Evolutionary conservation across 805 yeast genomes (phyloP), one percentile per base, ranked within the genome.

Genomic region (Schizosaccharomyces japonicus): DNA sequence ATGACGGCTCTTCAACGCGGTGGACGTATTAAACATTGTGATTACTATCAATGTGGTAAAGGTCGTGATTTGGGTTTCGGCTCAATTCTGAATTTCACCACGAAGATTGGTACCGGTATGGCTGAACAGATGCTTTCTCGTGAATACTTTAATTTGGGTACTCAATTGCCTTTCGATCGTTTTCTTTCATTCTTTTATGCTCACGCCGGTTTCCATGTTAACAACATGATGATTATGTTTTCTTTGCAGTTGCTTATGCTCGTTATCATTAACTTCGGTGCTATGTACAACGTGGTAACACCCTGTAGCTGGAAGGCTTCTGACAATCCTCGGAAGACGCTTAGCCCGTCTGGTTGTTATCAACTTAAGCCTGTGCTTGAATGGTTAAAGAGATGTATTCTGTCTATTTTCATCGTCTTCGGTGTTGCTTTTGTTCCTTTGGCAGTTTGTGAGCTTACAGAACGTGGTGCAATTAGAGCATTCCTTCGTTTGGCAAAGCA

Each of bases 61-160:
- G 96, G 96, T 0, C 70, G 96, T 60, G 96, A 87, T 65, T 65
- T 87, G 49, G 96, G 96, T 2, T 87, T 87, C 63, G 79, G 84
- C 1, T 81, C 95, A 0, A 84, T 87, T 53, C 66, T 87, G 54
- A 87, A 85, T 58, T 87, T 87, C 65, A 87, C 95, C 0, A 79
- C 94, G 2, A 87, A 87, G 63, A 87, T 87, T 59, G 96, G 96
- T 2, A 90, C 94, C 36, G 96, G 96, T 47, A 87, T 87, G 96
- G 96, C 96, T 5, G 96, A 87, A 59, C 96, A 87, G 60, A 71
- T 85, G 60, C 64, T 87, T 30, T 82, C 94, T 5, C 70, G 96
- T 56, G 96, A 87, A 57, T 83, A 85, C 62, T 87, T 77, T 60
- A 82, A 81, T 61, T 61, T 87, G 51, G 95, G 96, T 1, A 82